phyloP scores from a whole-genome alignment of 2,329 filamentous ascomycete genomes.

The Neonectria neomacrospora region DNA sequence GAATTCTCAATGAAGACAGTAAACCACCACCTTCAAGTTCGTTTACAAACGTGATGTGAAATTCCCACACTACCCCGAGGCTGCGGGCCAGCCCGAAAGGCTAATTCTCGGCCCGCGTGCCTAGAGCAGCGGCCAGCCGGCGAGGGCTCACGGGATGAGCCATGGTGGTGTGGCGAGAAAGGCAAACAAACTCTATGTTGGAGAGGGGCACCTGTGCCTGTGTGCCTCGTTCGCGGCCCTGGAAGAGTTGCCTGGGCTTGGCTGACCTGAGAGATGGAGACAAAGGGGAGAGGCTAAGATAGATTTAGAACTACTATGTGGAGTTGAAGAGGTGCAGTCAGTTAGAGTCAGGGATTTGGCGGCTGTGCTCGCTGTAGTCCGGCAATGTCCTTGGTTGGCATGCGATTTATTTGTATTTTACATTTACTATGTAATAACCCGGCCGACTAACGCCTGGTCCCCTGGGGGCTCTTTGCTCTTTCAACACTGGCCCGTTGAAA shows the following conservation, averaged over 20 bases:
- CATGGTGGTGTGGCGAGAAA: conserved; percentile 3
- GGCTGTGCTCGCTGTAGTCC: no score
- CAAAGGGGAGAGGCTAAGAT: background rate
- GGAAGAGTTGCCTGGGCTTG: background rate
- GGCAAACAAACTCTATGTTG: background rate
- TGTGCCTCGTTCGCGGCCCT: background rate
- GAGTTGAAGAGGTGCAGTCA: background rate
- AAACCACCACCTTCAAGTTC: conserved; percentile 19
- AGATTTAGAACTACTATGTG: background rate
- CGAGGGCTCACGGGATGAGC: background rate
- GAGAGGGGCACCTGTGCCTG: background rate
- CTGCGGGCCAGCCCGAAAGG: conserved; percentile 19
- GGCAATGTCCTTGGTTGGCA: no score
- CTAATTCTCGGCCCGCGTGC: conserved; percentile 12
- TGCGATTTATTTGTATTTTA: no score
- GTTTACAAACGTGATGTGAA: background rate
- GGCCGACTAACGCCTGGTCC: no score
- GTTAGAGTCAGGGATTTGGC: background rate
- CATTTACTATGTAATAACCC: no score
- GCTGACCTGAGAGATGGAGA: background rate
- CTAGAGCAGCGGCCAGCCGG: background rate
- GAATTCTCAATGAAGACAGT: conserved; percentile 53
- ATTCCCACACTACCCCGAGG: background rate
- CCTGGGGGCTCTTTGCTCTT: background rate
- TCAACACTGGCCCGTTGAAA: background rate